Base-by-base conservation (phyloP, 495 filamentous ascomycete species). In the Lophiostoma macrostomum region DNA sequence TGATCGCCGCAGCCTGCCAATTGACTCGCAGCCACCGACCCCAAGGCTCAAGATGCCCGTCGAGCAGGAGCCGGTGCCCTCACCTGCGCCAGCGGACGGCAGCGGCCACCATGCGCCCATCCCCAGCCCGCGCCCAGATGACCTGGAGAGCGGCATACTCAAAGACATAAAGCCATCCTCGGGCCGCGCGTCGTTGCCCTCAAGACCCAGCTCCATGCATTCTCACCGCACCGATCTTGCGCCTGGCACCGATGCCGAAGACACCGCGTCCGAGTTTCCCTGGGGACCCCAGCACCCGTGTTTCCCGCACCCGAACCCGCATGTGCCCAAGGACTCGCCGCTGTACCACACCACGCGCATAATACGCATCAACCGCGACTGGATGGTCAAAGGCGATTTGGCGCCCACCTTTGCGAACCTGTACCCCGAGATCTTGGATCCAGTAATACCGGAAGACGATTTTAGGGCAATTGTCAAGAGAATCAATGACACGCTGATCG, bases 351-450 rank as follows among this genome's bases (percentile, higher is more conserved):
- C 73, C 5, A 99, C 93, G 13, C 83, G 90, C 52, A 84, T 99
- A 44, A 96, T 99, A 65, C 85, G 93, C 1, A 85, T 99, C 43
- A 77, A 80, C 20, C 77, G 93, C 20, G 93, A 97, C 67, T 99
- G 90, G 87, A 84, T 96, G 76, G 66, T 87, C 18, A 78, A 80
- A 34, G 94, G 90, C 4, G 93, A 99, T 67, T 73, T 96, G n/a
- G 90, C 90, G 6, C 93, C 93, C 14, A 86, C 87, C 0, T 96
- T 90, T 63, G 90, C 87, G 5, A 96, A 95, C 56, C 77, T 95
- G 0, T 99, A 97, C 58, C 93, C 93, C 0, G 93, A 97, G 59
- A 94, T 97, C 48, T 73, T 99, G 11, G 89, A 95, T 53, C 89
- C 90, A 2, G 79, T 87, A 35, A 75, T 86, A 4, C 68, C 93